Evolutionary conservation across 192 early-diverging fungal genomes (phyloP).

Genomic region (Coemansia sp.): DNA sequence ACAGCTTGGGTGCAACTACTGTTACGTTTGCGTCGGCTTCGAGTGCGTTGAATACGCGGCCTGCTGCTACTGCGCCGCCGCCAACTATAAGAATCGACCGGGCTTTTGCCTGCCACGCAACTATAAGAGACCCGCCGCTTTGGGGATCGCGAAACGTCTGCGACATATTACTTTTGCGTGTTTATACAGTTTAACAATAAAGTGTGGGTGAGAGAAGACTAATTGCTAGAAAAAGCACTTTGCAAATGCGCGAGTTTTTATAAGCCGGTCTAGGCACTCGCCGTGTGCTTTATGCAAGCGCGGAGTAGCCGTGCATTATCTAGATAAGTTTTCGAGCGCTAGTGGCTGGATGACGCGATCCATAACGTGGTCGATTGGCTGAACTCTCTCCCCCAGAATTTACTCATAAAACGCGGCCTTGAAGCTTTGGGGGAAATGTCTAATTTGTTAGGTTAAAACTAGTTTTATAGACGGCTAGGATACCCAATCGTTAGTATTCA

Average conservation of each 20-base stretch:
- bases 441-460: too few relatives aligned
- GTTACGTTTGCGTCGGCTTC: conserved; percentile 80
- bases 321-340: too few relatives aligned
- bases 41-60: conserved; percentile 76
- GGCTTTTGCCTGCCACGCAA: conserved; percentile 74
- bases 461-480: too few relatives aligned
- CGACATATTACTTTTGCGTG: conserved; percentile 18
- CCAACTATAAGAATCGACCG: conserved; percentile 88
- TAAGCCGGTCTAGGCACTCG: neutral
- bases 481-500: too few relatives aligned
- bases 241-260: neutral
- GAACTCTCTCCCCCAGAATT: neutral
- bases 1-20: conserved; percentile 69
- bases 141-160: conserved; percentile 52
- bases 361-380: conserved; percentile 7
- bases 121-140: conserved; percentile 76
- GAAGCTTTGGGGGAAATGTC: neutral
- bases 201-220: neutral
- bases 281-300: conserved; percentile 9
- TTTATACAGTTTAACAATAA: neutral
- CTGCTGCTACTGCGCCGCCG: conserved; percentile 79
- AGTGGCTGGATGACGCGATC: conserved; percentile 11
- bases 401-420: neutral
- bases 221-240: neutral
- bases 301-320: conserved; percentile 18